phyloP scores from a whole-genome alignment of 2,329 filamentous ascomycete genomes.

The Ustulina deusta region DNA sequence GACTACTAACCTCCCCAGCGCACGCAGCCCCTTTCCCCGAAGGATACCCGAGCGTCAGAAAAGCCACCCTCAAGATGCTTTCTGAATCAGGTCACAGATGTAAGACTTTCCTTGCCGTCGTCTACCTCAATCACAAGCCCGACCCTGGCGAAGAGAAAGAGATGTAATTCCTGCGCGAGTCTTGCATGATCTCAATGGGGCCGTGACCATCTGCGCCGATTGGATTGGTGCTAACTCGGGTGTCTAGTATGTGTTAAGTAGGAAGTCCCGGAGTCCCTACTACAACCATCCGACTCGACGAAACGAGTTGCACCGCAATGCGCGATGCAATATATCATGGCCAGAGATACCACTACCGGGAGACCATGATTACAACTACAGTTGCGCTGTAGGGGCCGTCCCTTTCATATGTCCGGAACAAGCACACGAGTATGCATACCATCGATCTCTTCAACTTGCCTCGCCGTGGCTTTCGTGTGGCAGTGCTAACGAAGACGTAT shows the following conservation, averaged over 20 bases:
- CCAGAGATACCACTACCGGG: neutral
- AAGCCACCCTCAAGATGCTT: slow-evolving; percentile 79
- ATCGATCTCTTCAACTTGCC: slow-evolving; percentile 5
- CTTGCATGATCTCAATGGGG: neutral
- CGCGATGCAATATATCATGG: slow-evolving; percentile 19
- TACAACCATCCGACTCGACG: slow-evolving; percentile 21
- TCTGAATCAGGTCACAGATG: slow-evolving; percentile 89
- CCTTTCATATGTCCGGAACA: slow-evolving; percentile 76
- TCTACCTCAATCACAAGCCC: slow-evolving; percentile 11
- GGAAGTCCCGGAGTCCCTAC: slow-evolving; percentile 50
- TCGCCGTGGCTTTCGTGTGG: neutral
- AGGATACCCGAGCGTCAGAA: slow-evolving; percentile 61
- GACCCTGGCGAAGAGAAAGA: neutral
- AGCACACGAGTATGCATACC: slow-evolving; percentile 62
- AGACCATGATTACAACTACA: slow-evolving; percentile 39
- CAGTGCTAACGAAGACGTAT: slow-evolving; percentile 81
- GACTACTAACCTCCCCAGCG: slow-evolving; percentile 51
- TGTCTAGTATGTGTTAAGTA: slow-evolving; percentile 87
- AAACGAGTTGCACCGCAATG: slow-evolving; percentile 18
- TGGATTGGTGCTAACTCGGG: slow-evolving; percentile 54
- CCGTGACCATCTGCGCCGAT: neutral
- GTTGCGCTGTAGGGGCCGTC: slow-evolving; percentile 79
- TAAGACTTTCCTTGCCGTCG: slow-evolving; percentile 61
- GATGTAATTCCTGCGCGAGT: slow-evolving; percentile 25
- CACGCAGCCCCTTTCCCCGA: slow-evolving; percentile 57